phyloP scores from a whole-genome alignment of 2,329 filamentous ascomycete species.

The Leptographium galeiforme region DNA sequence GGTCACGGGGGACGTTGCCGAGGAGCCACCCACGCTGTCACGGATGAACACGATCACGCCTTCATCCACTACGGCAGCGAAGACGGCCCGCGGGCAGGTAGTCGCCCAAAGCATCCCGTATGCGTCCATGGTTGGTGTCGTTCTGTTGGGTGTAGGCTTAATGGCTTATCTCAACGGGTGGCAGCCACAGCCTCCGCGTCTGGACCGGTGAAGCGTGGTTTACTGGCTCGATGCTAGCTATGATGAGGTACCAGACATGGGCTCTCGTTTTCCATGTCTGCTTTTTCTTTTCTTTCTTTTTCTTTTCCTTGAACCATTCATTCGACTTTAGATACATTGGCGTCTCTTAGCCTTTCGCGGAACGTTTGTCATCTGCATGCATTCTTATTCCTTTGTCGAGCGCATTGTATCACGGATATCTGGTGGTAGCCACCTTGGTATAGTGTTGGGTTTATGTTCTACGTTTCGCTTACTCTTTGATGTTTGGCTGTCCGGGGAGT shows the following conservation, averaged over 20 bases:
- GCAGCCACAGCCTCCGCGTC: constrained; percentile 36
- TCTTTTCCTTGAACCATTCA: background rate
- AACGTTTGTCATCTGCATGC: background rate
- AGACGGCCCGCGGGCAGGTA: constrained; percentile 28
- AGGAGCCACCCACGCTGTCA: constrained; percentile 29
- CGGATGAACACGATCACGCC: constrained; percentile 37
- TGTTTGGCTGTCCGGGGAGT: background rate
- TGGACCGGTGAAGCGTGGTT: constrained; percentile 16
- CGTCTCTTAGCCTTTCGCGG: background rate
- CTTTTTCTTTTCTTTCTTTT: background rate
- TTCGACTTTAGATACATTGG: background rate
- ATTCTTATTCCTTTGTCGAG: background rate
- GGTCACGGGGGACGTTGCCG: constrained; percentile 8
- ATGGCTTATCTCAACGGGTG: constrained; percentile 83
- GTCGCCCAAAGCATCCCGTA: constrained; percentile 54
- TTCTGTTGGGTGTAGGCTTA: constrained; percentile 65
- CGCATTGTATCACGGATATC: constrained; percentile 1
- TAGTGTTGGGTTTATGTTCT: background rate
- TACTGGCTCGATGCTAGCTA: background rate
- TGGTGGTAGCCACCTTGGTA: background rate
- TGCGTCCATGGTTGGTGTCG: constrained; percentile 70
- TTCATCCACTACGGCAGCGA: constrained; percentile 16
- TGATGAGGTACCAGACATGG: background rate
- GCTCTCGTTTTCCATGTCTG: background rate
- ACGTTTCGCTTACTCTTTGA: background rate